A percentile compares a stretch with the other conserved stretches of the same genome.
phyloP scores from a whole-genome alignment of 352 stramenopile species.

The Pythium insidiosum region DNA sequence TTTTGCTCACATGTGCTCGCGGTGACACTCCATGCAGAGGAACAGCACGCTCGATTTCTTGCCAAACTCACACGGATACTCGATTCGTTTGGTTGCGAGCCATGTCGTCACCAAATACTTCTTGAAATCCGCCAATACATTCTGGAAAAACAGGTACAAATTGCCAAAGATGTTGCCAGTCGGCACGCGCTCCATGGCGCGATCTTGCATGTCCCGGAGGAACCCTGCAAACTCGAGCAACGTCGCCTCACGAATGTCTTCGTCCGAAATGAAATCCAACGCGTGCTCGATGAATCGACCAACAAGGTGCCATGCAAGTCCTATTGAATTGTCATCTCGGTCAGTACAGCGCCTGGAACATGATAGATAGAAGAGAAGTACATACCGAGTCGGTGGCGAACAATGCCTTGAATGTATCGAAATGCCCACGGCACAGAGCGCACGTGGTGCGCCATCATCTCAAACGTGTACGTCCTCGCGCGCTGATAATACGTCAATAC shows the following conservation, averaged over 20 bases:
- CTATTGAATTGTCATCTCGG: conserved; percentile 8
- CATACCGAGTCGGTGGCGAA: conserved; percentile 35
- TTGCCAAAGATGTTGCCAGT: conserved; percentile 54
- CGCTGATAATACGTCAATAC: conserved; percentile 51
- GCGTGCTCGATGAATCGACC: conserved; percentile 53
- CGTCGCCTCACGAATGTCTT: conserved; percentile 62
- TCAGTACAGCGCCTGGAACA: neutral
- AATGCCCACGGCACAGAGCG: conserved; percentile 53
- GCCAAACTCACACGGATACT: conserved; percentile 72
- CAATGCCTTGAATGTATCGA: conserved; percentile 54
- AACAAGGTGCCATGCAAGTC: conserved; percentile 59
- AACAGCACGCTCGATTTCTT: conserved; percentile 73
- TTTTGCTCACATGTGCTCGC: conserved; percentile 46
- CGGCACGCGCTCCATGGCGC: conserved; percentile 15
- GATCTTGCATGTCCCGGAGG: conserved; percentile 25
- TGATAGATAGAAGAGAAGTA: neutral
- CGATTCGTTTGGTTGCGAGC: conserved; percentile 43
- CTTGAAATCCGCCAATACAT: conserved; percentile 57
- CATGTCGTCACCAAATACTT: conserved; percentile 51
- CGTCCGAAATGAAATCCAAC: conserved; percentile 58
- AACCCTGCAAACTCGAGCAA: conserved; percentile 56
- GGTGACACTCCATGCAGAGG: conserved; percentile 80
- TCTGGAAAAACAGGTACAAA: conserved; percentile 53
- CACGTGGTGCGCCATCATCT: conserved; percentile 43
- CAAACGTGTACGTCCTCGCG: conserved; percentile 39